Conservation (phyloP, 805 yeast genomes). For the Scheffersomyces coipomensis region DNA sequence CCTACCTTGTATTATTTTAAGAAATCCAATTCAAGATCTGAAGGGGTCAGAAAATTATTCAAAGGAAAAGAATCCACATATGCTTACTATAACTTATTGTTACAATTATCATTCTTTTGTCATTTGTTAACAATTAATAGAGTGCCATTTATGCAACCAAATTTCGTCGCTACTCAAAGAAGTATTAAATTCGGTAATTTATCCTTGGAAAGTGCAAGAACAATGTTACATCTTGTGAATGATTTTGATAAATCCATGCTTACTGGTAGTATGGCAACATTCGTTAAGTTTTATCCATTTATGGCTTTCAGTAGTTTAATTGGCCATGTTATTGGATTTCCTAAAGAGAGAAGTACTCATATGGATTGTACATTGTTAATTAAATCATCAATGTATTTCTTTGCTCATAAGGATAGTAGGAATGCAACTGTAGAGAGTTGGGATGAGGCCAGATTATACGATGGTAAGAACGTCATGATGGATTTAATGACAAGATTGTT, state of each 20-base stretch:
- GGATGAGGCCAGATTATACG: conserved; percentile 3
- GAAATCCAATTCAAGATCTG: conserved; percentile 4
- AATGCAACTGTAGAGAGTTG: background rate
- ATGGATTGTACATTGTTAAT: conserved; percentile 22
- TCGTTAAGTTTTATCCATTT: conserved; percentile 19
- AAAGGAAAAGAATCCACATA: background rate
- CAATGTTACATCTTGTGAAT: conserved; percentile 17
- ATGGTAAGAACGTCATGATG: conserved; percentile 9
- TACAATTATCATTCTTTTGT: conserved; percentile 22
- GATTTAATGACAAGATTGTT: conserved; percentile 21
- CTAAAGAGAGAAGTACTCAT: conserved; percentile 11
- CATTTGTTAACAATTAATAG: conserved; percentile 27
- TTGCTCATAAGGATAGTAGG: conserved; percentile 3
- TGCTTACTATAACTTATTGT: conserved; percentile 1
- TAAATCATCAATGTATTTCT: conserved; percentile 13
- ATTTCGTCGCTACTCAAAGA: conserved; percentile 11
- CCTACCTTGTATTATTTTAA: conserved; percentile 15
- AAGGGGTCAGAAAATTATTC: background rate
- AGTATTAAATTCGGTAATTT: conserved; percentile 14
- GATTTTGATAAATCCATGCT: conserved; percentile 8
- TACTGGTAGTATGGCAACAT: conserved; percentile 15
- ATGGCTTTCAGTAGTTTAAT: conserved; percentile 23
- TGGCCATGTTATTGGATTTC: conserved; percentile 18
- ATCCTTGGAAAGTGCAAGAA: conserved; percentile 28
- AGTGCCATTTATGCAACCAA: conserved; percentile 20